Percentiles rank a stretch among this genome's conserved stretches.
Evolutionary conservation across 164 flowering plant species (phyloP).

Genomic region (Hamamelis virginiana): DNA sequence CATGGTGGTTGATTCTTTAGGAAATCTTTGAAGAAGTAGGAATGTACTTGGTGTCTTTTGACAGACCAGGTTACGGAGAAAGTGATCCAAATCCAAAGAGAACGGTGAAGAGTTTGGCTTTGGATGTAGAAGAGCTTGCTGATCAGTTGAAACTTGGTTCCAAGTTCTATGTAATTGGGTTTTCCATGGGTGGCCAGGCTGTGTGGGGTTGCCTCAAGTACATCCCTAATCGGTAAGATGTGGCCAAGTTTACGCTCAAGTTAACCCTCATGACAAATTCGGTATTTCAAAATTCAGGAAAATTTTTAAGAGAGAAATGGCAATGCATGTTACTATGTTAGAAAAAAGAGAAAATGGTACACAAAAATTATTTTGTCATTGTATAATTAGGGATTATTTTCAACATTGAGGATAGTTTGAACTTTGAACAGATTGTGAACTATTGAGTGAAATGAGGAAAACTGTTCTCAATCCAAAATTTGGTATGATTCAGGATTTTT

Average conservation of each 20-base stretch:
- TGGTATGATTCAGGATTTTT: too few relatives aligned
- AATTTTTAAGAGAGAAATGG: not conserved
- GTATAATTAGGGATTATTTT: too few relatives aligned
- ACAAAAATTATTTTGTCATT: too few relatives aligned
- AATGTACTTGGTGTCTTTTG: constrained; percentile 40
- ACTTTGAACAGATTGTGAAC: too few relatives aligned
- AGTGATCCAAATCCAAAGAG: constrained; percentile 55
- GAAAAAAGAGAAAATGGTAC: too few relatives aligned
- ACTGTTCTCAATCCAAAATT: too few relatives aligned
- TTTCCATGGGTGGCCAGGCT: constrained; percentile 51
- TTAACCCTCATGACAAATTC: not conserved
- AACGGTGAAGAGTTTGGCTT: constrained; percentile 40
- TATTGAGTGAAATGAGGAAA: too few relatives aligned
- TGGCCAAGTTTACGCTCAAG: not conserved
- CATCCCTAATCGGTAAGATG: constrained; percentile 49
- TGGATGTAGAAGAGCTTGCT: constrained; percentile 55
- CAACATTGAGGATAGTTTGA: too few relatives aligned
- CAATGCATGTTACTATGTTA: too few relatives aligned
- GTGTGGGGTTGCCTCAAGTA: constrained; percentile 55
- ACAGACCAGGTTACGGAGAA: constrained; percentile 61
- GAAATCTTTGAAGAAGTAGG: constrained; percentile 38
- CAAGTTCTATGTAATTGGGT: constrained; percentile 44
- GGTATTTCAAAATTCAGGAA: not conserved
- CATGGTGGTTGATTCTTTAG: constrained; percentile 20
- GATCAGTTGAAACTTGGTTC: constrained; percentile 49